phyloP scores from a whole-genome alignment of 78 protist species.

The Cavenderia fasciculata region DNA sequence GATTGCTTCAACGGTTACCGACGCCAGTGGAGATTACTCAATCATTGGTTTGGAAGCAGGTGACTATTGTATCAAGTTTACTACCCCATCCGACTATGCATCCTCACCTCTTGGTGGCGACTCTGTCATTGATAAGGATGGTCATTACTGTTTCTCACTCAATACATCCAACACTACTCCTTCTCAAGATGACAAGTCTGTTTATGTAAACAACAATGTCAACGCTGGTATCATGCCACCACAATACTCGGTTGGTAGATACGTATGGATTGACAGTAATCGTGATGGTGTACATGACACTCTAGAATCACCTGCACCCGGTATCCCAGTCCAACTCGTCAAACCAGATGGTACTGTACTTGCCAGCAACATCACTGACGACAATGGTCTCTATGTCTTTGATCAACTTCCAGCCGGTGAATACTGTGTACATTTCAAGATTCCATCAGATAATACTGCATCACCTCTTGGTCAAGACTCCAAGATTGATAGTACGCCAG shows the following conservation, averaged over 20 bases:
- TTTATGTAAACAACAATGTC: neutral
- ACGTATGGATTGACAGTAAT: slow-evolving; percentile 12
- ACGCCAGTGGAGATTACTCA: neutral
- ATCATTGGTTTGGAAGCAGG: neutral
- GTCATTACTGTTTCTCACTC: neutral
- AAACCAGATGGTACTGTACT: neutral
- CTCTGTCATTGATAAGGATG: neutral
- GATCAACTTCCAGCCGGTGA: slow-evolving; percentile 10
- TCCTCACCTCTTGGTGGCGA: neutral
- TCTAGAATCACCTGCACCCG: neutral
- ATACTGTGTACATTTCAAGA: neutral
- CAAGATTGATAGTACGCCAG: neutral
- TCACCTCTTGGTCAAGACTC: neutral
- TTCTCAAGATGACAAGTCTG: neutral
- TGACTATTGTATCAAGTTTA: neutral
- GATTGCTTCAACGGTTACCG: neutral
- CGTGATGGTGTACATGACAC: neutral
- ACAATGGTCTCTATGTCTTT: slow-evolving; percentile 17
- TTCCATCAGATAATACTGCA: neutral
- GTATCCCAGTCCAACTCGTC: neutral
- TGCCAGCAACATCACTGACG: neutral
- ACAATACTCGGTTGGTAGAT: slow-evolving; percentile 39
- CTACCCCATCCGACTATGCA: neutral
- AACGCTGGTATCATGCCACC: slow-evolving; percentile 40
- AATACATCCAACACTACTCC: neutral